Evolutionary conservation across 1,139 yeast species (phyloP).

Genomic region (Pichia sorboxylosa): DNA sequence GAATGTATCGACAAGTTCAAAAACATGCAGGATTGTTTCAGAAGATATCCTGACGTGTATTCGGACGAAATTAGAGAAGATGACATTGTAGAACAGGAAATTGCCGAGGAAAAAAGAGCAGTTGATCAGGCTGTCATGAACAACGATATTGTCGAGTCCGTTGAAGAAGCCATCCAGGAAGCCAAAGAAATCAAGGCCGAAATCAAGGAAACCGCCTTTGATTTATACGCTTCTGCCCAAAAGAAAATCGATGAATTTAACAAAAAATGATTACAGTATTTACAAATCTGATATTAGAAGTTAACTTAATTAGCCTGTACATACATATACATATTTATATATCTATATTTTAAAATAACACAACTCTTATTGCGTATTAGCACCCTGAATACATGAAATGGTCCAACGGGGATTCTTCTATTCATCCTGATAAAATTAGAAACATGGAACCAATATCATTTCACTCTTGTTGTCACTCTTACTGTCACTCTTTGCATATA

Average conservation of each 20-base stretch:
- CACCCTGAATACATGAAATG: too few relatives aligned
- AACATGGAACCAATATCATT: too few relatives aligned
- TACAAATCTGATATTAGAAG: too few relatives aligned
- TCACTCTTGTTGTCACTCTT: too few relatives aligned
- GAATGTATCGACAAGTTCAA: slow-evolving; percentile 91
- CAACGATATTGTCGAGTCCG: slow-evolving; percentile 12
- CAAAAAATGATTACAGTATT: slow-evolving; percentile 9
- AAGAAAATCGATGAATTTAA: slow-evolving; percentile 13
- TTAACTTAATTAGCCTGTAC: too few relatives aligned
- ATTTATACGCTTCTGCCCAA: slow-evolving; percentile 13
- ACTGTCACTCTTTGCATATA: too few relatives aligned
- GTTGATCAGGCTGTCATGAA: slow-evolving; percentile 13
- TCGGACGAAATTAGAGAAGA: slow-evolving; percentile 83
- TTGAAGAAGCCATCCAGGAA: slow-evolving; percentile 19
- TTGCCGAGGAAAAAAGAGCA: slow-evolving; percentile 10
- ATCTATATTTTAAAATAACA: too few relatives aligned
- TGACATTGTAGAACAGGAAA: slow-evolving; percentile 28
- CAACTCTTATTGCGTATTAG: too few relatives aligned
- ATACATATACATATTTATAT: background rate
- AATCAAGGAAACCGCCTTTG: slow-evolving; percentile 7
- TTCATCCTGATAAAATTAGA: too few relatives aligned
- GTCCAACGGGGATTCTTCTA: too few relatives aligned
- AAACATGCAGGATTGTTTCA: slow-evolving; percentile 91
- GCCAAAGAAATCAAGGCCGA: slow-evolving; percentile 15
- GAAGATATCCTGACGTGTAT: slow-evolving; percentile 85